Percentiles rank a stretch among this genome's conserved stretches.
phyloP scores from a whole-genome alignment of 495 filamentous ascomycete species.

The Aspergillus steynii region DNA sequence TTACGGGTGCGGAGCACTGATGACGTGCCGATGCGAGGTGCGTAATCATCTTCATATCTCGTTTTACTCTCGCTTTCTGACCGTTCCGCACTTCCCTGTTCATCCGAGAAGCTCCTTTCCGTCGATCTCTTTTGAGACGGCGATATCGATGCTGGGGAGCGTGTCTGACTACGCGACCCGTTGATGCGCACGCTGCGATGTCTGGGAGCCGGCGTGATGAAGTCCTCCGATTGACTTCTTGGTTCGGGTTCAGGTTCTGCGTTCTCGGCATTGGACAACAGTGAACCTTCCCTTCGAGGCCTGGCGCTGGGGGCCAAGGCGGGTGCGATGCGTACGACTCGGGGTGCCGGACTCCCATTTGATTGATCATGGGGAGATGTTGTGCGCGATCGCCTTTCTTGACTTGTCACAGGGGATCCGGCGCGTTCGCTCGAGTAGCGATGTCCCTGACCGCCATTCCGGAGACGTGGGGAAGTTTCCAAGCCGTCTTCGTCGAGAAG shows the following conservation, averaged over 20 bases:
- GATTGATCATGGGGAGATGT: slow-evolving; percentile 42
- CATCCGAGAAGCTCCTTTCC: slow-evolving; percentile 35
- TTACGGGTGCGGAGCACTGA: slow-evolving; percentile 50
- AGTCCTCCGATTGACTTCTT: slow-evolving; percentile 41
- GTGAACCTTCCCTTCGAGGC: slow-evolving; percentile 37
- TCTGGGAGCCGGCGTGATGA: slow-evolving; percentile 67
- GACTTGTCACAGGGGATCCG: slow-evolving; percentile 27
- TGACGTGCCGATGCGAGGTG: slow-evolving; percentile 50
- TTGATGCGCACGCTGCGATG: slow-evolving; percentile 64
- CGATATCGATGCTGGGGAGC: slow-evolving; percentile 42
- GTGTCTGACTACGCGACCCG: slow-evolving; percentile 39
- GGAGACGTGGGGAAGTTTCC: slow-evolving; percentile 51
- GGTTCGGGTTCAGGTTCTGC: slow-evolving; percentile 31
- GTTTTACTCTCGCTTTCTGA: slow-evolving; percentile 47
- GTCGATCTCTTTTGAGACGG: slow-evolving; percentile 39
- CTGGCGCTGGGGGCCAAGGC: slow-evolving; percentile 34
- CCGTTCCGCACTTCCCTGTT: slow-evolving; percentile 42
- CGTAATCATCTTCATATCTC: slow-evolving; percentile 42
- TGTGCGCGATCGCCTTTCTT: slow-evolving; percentile 41
- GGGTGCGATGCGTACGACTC: slow-evolving; percentile 61
- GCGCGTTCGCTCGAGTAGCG: slow-evolving; percentile 27
- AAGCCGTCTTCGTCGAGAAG: slow-evolving; percentile 66
- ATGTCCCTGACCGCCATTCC: slow-evolving; percentile 41
- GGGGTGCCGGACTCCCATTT: slow-evolving; percentile 44
- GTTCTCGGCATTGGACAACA: slow-evolving; percentile 33